These are phyloP conservation scores for Colletotrichum endophyticum DNA, from an alignment of 2,329 filamentous ascomycete species.

Conservation along the genomic window DNA sequence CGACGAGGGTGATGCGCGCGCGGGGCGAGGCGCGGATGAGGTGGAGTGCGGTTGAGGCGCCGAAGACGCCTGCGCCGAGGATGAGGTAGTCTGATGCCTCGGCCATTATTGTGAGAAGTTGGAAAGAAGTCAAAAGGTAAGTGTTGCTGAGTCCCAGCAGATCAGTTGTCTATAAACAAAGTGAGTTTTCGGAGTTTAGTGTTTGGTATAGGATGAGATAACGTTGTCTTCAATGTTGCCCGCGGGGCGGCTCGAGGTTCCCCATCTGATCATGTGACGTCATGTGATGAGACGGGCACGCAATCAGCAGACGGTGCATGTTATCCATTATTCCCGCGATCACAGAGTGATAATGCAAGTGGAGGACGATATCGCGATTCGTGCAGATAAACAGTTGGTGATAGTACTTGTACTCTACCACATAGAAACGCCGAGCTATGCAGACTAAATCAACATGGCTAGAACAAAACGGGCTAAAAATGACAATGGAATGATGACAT, in stretches of 20 bases:
- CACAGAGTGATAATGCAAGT: neutral
- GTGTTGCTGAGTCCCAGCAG: neutral
- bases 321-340: neutral
- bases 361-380: neutral
- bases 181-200: neutral
- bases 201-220: neutral
- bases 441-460: neutral
- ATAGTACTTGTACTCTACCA: neutral
- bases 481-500: neutral
- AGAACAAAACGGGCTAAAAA: neutral
- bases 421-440: neutral
- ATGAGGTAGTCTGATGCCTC: conserved; percentile 37
- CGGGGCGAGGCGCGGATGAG: conserved; percentile 32
- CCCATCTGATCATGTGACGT: conserved; percentile 11
- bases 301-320: neutral
- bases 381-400: neutral
- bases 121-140: too few species aligned
- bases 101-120: neutral
- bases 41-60: conserved; percentile 54
- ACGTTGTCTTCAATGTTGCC: neutral
- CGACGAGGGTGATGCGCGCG: conserved; percentile 27
- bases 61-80: conserved; percentile 55
- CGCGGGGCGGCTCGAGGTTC: neutral
- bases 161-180: neutral
- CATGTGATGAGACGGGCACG: neutral